Conservation (phyloP, 208 protist species). For the Trypanosoma lewisi region DNA sequence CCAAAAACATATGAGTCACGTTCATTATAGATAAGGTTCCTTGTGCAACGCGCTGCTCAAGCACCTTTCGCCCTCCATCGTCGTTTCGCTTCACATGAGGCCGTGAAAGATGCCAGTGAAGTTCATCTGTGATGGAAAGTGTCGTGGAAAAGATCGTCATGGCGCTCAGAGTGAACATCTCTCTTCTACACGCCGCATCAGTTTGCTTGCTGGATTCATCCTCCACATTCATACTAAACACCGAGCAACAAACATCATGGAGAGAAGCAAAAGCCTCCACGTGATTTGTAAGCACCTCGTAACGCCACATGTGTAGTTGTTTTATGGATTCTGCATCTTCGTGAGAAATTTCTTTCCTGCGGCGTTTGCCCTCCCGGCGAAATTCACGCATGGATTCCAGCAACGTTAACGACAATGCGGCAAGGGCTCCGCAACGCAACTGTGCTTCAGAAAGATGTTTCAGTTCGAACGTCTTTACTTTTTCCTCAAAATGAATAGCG, state of each 20-base stretch:
- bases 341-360: not conserved
- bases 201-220: not conserved
- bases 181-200: not conserved
- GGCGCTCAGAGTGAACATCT: not conserved
- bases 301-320: constrained; percentile 11
- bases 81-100: constrained; percentile 1
- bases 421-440: not conserved
- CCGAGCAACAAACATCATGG: not conserved
- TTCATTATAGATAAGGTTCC: constrained; percentile 1
- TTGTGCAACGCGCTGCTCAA: not conserved
- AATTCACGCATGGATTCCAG: constrained; percentile 7
- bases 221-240: not conserved
- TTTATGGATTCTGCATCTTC: not conserved
- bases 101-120: constrained; percentile 9
- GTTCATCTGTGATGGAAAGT: constrained; percentile 10
- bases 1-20: not conserved
- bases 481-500: not conserved
- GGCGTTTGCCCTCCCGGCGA: constrained; percentile 7
- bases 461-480: not conserved
- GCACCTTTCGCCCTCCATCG: not conserved
- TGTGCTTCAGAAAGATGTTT: not conserved
- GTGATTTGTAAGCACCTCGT: constrained; percentile 9
- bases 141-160: constrained; percentile 1
- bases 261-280: constrained; percentile 11
- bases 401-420: not conserved